Evolutionary conservation across 2,329 filamentous ascomycete species (phyloP), one percentile per base, ranked within the genome.

Genomic region (Sporothrix variecibatus): DNA sequence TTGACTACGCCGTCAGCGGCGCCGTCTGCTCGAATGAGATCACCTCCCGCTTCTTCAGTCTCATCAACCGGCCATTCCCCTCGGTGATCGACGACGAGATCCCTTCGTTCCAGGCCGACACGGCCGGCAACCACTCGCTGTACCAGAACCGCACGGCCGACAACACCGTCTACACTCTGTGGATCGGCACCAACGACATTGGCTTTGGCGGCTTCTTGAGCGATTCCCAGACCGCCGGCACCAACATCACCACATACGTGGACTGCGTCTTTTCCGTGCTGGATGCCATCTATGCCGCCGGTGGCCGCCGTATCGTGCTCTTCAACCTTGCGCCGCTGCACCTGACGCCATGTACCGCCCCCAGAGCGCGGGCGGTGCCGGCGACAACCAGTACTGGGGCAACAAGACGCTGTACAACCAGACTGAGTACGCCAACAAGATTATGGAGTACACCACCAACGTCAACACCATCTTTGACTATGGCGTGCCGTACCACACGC

Each of bases 111-210:
- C 78, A 85, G 75, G 85, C 85, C 26, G 89, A 91, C 72, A 77
- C 83, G 3, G 72, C 74, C 26, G 79, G 80, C 3, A 84, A 81
- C 71, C 80, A 82, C 73, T 80, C 82, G 1, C 80, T 88, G 4
- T 87, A 85, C 76, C 80, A 81, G 0, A 78, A 84, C 76, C 81
- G 85, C 64, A 85, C 84, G 1, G 78, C 86, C 1, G 82, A 87
- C 40, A 89, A 90, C 76, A 93, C 92, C 0, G 89, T 93, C 2
- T 95, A 94, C 78, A 86, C 89, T 0, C 87, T 95, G 70, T 95
- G 92, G 92, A 94, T 95, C 78, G 93, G 93, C 2, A 94, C 92
- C 31, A 95, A 95, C 79, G 93, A 96, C 78, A 84, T 95, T 11
- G 92, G 93, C 28, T 85, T 84, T 73, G 82, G 85, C 71, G 91